phyloP scores from a whole-genome alignment of 2,329 filamentous ascomycete genomes.

The Metarhizium guizhouense region DNA sequence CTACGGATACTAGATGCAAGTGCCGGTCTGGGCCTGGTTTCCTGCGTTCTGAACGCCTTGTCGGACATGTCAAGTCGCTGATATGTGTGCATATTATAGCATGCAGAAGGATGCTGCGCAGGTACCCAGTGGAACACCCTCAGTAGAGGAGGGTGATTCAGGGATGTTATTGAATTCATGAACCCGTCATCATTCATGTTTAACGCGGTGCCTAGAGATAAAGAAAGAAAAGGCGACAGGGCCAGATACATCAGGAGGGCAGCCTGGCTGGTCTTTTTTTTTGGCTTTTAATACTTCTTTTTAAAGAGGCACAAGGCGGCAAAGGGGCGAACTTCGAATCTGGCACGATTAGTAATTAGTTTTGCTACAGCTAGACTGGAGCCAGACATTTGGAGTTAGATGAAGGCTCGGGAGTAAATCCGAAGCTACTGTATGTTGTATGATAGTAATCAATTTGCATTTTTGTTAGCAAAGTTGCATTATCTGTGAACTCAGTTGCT shows the following conservation, averaged over 20 bases:
- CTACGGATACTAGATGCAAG: slow-evolving; percentile 48
- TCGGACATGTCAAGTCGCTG: neutral
- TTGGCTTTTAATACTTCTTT: neutral
- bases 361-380: slow-evolving; percentile 7
- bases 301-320: neutral
- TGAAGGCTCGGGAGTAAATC: neutral
- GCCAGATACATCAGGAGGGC: neutral
- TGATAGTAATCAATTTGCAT: slow-evolving; percentile 10
- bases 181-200: slow-evolving; percentile 4
- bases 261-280: neutral
- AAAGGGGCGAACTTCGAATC: neutral
- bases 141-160: slow-evolving; percentile 11
- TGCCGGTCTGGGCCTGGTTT: slow-evolving; percentile 18
- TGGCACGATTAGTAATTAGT: slow-evolving; percentile 1
- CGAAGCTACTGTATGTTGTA: slow-evolving; percentile 6
- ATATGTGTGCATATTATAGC: neutral
- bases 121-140: neutral
- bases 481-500: neutral
- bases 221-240: slow-evolving; percentile 1
- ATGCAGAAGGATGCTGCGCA: neutral
- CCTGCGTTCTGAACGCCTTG: slow-evolving; percentile 4
- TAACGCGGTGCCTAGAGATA: slow-evolving; percentile 1
- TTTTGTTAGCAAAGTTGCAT: neutral
- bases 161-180: slow-evolving; percentile 15
- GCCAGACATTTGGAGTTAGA: slow-evolving; percentile 3